These are phyloP conservation scores for Mycena epipterygia DNA, from an alignment of 768 basidiomycete species.

Conservation along the genomic window DNA sequence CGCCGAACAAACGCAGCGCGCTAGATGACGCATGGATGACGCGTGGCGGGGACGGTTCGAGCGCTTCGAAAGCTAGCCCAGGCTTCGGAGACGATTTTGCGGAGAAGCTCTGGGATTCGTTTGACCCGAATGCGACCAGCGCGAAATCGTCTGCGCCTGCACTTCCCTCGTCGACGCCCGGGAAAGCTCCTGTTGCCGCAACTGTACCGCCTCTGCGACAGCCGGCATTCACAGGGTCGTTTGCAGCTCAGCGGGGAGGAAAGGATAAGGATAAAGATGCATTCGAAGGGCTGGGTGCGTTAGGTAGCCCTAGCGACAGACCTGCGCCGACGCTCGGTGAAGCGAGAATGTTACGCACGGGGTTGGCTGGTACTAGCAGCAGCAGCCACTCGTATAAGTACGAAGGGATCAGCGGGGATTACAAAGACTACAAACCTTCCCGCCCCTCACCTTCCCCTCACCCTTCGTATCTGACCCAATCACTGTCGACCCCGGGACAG, in stretches of 20 bases:
- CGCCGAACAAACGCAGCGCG: constrained; percentile 27
- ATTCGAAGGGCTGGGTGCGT: constrained; percentile 80
- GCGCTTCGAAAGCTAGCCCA: constrained; percentile 39
- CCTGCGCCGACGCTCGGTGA: constrained; percentile 81
- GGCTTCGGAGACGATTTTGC: constrained; percentile 81
- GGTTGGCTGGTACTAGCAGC: constrained; percentile 68
- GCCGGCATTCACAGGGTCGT: constrained; percentile 46
- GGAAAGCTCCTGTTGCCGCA: constrained; percentile 27
- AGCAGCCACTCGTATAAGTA: constrained; percentile 33
- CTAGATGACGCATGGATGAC: constrained; percentile 59
- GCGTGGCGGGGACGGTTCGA: constrained; percentile 39
- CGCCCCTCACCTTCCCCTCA: constrained; percentile 55
- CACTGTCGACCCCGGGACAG: constrained; percentile 31
- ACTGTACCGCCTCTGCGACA: constrained; percentile 40
- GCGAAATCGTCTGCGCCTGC: constrained; percentile 24
- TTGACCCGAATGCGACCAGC: constrained; percentile 47
- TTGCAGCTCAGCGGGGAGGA: constrained; percentile 16
- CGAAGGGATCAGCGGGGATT: constrained; percentile 43
- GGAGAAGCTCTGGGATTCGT: constrained; percentile 67
- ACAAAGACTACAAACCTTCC: constrained; percentile 42
- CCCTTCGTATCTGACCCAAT: constrained; percentile 28
- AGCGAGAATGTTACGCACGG: constrained; percentile 79
- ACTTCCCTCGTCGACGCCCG: constrained; percentile 34
- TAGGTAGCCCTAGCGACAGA: constrained; percentile 53
- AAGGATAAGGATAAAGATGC: constrained; percentile 71